Evolutionary conservation across 805 yeast genomes (phyloP).

Genomic region (Pichia phayaonensis): DNA sequence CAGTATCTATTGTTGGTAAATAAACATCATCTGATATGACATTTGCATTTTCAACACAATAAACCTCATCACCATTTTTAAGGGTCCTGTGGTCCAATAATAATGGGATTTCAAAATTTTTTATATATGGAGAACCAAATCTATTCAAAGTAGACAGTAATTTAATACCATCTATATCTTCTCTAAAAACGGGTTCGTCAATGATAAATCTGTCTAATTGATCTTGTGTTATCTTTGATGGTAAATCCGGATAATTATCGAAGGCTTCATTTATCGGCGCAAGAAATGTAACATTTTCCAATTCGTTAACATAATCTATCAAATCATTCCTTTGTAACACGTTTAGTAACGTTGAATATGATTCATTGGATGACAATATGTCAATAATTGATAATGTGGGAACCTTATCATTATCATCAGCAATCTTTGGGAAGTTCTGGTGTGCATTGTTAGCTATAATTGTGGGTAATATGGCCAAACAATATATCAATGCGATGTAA

Average conservation of each 20-base stretch:
- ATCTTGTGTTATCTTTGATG: conserved; percentile 8
- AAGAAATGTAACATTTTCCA: conserved; percentile 60
- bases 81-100: conserved; percentile 21
- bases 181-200: conserved; percentile 24
- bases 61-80: conserved; percentile 14
- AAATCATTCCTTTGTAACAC: conserved; percentile 55
- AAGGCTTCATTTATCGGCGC: conserved; percentile 83
- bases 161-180: conserved; percentile 24
- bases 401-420: conserved; percentile 13
- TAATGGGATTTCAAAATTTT: conserved; percentile 25
- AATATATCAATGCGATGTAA: neutral
- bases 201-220: conserved; percentile 29
- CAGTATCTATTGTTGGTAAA: conserved; percentile 58
- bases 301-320: conserved; percentile 51
- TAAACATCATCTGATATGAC: conserved; percentile 50
- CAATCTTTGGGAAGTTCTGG: neutral
- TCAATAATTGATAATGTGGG: conserved; percentile 50
- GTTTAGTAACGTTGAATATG: conserved; percentile 57
- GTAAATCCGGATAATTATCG: conserved; percentile 8
- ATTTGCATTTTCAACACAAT: conserved; percentile 35
- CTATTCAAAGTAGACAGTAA: conserved; percentile 20
- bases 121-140: conserved; percentile 17
- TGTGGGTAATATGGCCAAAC: neutral
- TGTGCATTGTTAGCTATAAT: neutral
- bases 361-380: conserved; percentile 56